A percentile compares a stretch with the other conserved stretches of the same genome.
Conservation (phyloP, 305 asterid genomes). For the Lippia alba region DNA sequence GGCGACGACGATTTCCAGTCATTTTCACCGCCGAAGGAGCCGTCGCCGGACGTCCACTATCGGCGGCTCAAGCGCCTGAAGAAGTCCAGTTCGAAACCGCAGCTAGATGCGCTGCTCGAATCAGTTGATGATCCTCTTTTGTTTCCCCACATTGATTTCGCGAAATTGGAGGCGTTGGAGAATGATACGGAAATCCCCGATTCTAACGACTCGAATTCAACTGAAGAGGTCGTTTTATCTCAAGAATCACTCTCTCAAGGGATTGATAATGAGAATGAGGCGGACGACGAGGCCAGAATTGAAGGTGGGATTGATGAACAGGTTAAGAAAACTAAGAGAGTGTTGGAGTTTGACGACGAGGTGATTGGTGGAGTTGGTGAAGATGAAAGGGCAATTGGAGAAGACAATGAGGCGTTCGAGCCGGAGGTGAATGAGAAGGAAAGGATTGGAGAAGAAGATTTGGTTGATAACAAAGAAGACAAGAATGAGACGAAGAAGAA, state of each 20-base stretch:
- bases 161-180: constrained; percentile 67
- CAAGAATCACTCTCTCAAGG: constrained; percentile 44
- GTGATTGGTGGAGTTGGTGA: constrained; percentile 32
- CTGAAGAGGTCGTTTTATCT: constrained; percentile 43
- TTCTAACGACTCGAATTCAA: constrained; percentile 41
- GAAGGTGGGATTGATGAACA: constrained; percentile 32
- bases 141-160: constrained; percentile 59
- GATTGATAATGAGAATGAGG: constrained; percentile 27
- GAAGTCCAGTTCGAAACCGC: constrained; percentile 39
- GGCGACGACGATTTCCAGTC: constrained; percentile 72
- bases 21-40: constrained; percentile 43
- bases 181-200: constrained; percentile 51
- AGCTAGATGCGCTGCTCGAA: constrained; percentile 29
- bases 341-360: constrained; percentile 56
- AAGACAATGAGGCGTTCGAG: constrained; percentile 32
- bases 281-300: constrained; percentile 24
- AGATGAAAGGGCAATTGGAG: constrained; percentile 25
- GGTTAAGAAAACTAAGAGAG: constrained; percentile 53
- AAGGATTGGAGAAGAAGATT: constrained; percentile 25
- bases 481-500: constrained; percentile 32
- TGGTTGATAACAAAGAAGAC: constrained; percentile 41
- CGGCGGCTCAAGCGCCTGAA: constrained; percentile 80
- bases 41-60: constrained; percentile 48
- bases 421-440: constrained; percentile 40
- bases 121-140: constrained; percentile 48